Percentiles rank a stretch among this genome's conserved stretches.
Evolutionary conservation across 345 rosid genomes (phyloP).

Genomic region (Trapa incisa): DNA sequence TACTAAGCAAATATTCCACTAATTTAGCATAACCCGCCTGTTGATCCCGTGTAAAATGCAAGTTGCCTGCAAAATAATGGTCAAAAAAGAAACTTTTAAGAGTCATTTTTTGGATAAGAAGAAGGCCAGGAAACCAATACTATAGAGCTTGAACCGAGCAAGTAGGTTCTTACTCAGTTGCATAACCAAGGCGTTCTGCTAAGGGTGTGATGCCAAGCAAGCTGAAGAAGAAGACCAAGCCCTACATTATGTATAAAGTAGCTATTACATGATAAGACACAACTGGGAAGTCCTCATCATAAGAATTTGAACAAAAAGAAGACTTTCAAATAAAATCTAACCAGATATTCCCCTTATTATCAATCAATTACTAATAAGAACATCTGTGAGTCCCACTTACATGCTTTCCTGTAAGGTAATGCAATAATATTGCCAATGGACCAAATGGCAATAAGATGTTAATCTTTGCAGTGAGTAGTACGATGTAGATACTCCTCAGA

Average conservation of each 20-base stretch:
- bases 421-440: conserved; percentile 23
- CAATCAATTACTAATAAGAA: not conserved
- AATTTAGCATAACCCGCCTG: conserved; percentile 15
- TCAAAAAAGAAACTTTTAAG: not conserved
- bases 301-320: not conserved
- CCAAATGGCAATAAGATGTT: conserved; percentile 27
- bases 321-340: not conserved
- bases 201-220: conserved; percentile 39
- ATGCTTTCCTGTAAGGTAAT: conserved; percentile 22
- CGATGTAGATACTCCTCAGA: conserved; percentile 23
- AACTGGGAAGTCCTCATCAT: not conserved
- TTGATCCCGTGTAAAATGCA: conserved; percentile 38
- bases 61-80: conserved; percentile 31
- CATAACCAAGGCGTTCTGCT: conserved; percentile 44
- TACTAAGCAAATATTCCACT: not conserved
- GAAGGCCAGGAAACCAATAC: not conserved
- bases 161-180: conserved; percentile 27
- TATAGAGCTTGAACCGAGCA: not conserved
- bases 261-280: conserved; percentile 1
- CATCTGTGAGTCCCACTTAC: conserved; percentile 12
- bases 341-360: not conserved
- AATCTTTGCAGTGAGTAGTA: conserved; percentile 34
- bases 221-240: conserved; percentile 34
- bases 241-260: conserved; percentile 16
- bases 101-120: not conserved